phyloP scores from a whole-genome alignment of 352 stramenopile genomes.

The Globisporangium sylvaticum region DNA sequence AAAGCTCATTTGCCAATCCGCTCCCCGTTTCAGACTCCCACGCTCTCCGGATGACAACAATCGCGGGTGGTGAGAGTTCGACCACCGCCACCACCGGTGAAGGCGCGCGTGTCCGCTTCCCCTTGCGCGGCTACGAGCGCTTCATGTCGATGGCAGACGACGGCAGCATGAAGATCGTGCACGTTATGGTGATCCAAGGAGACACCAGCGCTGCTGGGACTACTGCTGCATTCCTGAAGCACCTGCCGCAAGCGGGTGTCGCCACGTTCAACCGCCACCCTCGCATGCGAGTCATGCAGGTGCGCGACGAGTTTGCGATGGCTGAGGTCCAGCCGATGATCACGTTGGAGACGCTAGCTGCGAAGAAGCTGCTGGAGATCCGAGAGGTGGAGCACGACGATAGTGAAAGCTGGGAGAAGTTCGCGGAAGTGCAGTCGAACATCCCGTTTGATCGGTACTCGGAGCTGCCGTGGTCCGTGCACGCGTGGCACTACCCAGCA shows the following conservation, averaged over 20 bases:
- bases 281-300: slow-evolving; percentile 29
- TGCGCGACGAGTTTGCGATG: slow-evolving; percentile 20
- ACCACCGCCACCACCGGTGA: too few relatives aligned
- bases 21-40: too few relatives aligned
- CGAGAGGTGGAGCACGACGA: slow-evolving; percentile 14
- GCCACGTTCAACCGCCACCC: slow-evolving; percentile 36
- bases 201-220: background rate
- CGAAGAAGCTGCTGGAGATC: slow-evolving; percentile 16
- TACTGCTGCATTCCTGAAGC: slow-evolving; percentile 9
- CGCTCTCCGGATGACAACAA: too few relatives aligned
- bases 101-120: background rate
- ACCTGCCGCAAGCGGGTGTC: slow-evolving; percentile 23
- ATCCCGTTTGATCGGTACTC: slow-evolving; percentile 36
- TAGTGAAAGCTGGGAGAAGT: slow-evolving; percentile 20
- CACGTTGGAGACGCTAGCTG: slow-evolving; percentile 4
- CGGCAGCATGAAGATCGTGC: slow-evolving; percentile 18
- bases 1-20: slow-evolving; percentile 5
- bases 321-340: slow-evolving; percentile 27
- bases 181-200: slow-evolving; percentile 12
- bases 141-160: slow-evolving; percentile 25
- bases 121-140: slow-evolving; percentile 23
- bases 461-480: slow-evolving; percentile 47
- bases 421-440: slow-evolving; percentile 29
- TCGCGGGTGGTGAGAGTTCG: too few relatives aligned
- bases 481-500: slow-evolving; percentile 32